phyloP scores from a whole-genome alignment of 179 eudicot species.

The Beta macrorhiza region DNA sequence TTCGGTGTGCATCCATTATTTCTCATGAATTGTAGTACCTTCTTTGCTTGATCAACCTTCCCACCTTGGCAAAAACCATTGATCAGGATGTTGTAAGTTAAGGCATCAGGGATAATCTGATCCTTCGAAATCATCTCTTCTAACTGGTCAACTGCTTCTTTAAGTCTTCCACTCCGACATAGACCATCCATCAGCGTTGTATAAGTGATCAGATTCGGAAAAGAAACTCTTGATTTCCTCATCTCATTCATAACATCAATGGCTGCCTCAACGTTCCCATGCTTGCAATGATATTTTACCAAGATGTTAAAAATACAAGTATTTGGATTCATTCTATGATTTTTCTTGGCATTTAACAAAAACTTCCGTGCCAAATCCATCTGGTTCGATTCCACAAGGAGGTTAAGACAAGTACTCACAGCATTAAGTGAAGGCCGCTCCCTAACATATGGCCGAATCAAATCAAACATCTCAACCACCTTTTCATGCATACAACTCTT shows the following conservation, averaged over 20 bases:
- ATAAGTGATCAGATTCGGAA: constrained; percentile 84
- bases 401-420: constrained; percentile 83
- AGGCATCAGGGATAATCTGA: constrained; percentile 72
- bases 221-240: constrained; percentile 56
- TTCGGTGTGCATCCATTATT: constrained; percentile 79
- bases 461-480: constrained; percentile 72
- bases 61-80: constrained; percentile 73
- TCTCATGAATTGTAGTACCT: constrained; percentile 72
- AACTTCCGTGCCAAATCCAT: constrained; percentile 58
- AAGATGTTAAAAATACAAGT: constrained; percentile 85
- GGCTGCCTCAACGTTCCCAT: constrained; percentile 67
- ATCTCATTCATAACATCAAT: constrained; percentile 82
- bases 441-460: constrained; percentile 59
- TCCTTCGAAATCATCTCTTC: constrained; percentile 83
- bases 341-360: constrained; percentile 48
- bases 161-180: constrained; percentile 54
- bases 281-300: constrained; percentile 80
- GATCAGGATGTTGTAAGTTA: constrained; percentile 78
- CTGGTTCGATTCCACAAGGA: constrained; percentile 65
- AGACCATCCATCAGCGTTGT: constrained; percentile 77
- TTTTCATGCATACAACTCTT: constrained; percentile 55
- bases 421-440: constrained; percentile 79
- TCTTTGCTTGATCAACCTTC: constrained; percentile 71
- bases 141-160: constrained; percentile 68
- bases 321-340: constrained; percentile 64